Evolutionary conservation across 1,284 basidiomycete genomes (phyloP), one percentile per base, ranked within the genome.

Genomic region (Papiliotrema laurentii): DNA sequence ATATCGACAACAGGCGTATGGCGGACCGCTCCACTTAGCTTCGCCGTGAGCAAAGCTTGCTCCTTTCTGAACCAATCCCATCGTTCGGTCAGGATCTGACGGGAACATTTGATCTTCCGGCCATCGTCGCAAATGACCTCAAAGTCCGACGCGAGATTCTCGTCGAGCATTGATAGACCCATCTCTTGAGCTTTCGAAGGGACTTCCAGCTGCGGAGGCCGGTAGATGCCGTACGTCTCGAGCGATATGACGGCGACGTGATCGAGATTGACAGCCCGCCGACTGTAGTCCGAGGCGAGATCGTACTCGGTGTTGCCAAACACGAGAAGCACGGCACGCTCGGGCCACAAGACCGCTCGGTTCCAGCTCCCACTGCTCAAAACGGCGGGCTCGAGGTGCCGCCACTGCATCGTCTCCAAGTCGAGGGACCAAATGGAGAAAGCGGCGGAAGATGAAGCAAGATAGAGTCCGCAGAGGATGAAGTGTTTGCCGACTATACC

Each of bases 1-100:
- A 66, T 66, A 34, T 69, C 66, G 5, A 68, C 44, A 2, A 58
- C 45, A 3, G 58, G 54, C 16, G 54, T 43, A 13, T 68, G 64
- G 21, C 49, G 26, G 2, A 66, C 50, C 18, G 58, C 47, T 4
- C 55, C 59, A 2, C 52, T 51, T 0, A 60, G 47, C 31, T 56
- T 58, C 4, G 48, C 48, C 1, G 43, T 31, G 25, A 70, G 42
- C 6, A 49, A 33, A 45, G 74, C 68, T 21, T 84, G 76, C 65
- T 90, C 84, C 46, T 84, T 80, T 51, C 81, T 82, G 78, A 97
- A 93, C 93, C 93, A 97, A 0, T 86, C 83, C 93, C 93, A 97
- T 14, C 92, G 80, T 34, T 87, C 84, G 66, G 89, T 85, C 19
- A 97, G 76, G 18, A 90, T 73, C 64, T 81, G 83, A 37, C 89